Evolutionary conservation across 1,284 basidiomycete genomes (phyloP).

Genomic region (Ganoderma sinense): DNA sequence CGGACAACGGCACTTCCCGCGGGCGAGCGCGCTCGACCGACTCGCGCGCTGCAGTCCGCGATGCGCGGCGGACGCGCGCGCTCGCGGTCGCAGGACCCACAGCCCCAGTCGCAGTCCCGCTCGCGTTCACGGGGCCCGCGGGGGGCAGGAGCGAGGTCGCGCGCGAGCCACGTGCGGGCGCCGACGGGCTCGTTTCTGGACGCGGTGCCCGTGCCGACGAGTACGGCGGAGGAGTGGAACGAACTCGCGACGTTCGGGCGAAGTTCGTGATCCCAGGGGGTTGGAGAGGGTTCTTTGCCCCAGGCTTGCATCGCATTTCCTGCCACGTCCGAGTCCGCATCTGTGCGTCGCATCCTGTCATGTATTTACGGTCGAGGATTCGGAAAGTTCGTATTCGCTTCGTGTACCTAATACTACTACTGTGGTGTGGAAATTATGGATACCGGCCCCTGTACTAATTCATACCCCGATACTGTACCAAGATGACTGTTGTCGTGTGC

Average conservation of each 20-base stretch:
- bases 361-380: no score
- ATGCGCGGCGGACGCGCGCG: background rate
- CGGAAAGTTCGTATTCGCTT: no score
- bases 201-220: background rate
- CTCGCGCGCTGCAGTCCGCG: background rate
- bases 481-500: background rate
- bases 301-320: no score
- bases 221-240: conserved; percentile 6
- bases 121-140: background rate
- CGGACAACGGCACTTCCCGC: background rate
- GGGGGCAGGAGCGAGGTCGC: background rate
- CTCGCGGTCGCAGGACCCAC: background rate
- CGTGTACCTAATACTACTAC: background rate
- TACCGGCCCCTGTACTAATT: background rate
- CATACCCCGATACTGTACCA: background rate
- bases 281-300: background rate
- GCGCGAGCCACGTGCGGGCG: background rate
- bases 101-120: background rate
- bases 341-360: background rate
- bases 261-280: background rate
- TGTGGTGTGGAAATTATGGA: background rate
- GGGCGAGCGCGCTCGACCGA: background rate
- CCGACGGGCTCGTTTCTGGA: background rate
- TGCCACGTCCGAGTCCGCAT: no score
- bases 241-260: conserved; percentile 4